Base-by-base conservation (phyloP, 2,329 filamentous ascomycete genomes). In the Fusarium hostae region DNA sequence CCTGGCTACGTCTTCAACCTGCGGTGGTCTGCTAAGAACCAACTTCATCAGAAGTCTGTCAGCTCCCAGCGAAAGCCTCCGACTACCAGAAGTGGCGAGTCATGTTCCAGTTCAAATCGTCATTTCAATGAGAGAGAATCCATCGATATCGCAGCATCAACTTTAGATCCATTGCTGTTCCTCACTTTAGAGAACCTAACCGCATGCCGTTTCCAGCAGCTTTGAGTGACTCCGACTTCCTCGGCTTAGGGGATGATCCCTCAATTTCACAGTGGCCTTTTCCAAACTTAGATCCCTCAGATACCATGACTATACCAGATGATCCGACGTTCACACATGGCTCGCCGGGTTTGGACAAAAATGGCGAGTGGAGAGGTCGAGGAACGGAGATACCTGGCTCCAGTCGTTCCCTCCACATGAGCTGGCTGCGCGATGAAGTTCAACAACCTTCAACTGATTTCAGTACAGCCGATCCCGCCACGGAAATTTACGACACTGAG, bases 331-430 rank as follows among this genome's bases (percentile, higher is more conserved):
- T 50, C 18, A 18, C 47, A 9, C 11, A 50, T 34, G 8, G 5
- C 0, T 50, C 47, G 9, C 47, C 30, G 1, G 24, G 15, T 24
- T 7, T 50, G 16, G 11, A 18, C 6, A 18, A 24, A 4, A 2
- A 0, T 18, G 30, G 15, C 5, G n/a, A 20, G 30, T 50, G 30
- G 30, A 13, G 24, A 0, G 11, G 18, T 12, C 20, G 16, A 0
- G 9, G 9, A 48, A 18, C 3, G 20, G 13, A 32, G 13, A 5
- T 0, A 9, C 7, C 26, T 6, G 26, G 26, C 26, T 6, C 6
- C 26, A 5, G 12, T 9, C 13, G 18, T 34, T 34, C 47, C n/a
- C 22, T 50, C 9, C 30, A 24, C 9, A 18, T 34, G 47, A 34
- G 47, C 30, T 50, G 47, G n/a, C 4, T 32, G 5, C 5, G 8